phyloP scores from a whole-genome alignment of 2,329 filamentous ascomycete species.

The Alternaria burnsii region DNA sequence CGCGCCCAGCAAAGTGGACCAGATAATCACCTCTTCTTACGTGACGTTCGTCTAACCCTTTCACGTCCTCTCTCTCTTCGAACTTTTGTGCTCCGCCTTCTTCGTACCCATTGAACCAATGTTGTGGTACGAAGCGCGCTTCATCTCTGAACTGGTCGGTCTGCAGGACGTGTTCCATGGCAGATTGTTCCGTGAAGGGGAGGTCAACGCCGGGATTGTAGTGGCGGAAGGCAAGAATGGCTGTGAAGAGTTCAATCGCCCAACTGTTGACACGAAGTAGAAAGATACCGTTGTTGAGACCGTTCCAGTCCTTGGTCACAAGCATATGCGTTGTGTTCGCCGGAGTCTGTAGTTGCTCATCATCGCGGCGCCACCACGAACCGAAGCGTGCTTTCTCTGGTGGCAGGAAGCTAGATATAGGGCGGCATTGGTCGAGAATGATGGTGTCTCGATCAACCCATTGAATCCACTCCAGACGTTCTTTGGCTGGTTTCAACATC shows the following conservation, averaged over 20 bases:
- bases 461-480: constrained; percentile 55
- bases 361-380: constrained; percentile 24
- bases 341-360: background rate
- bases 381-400: constrained; percentile 22
- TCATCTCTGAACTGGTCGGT: constrained; percentile 44
- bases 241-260: constrained; percentile 51
- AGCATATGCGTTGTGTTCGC: constrained; percentile 43
- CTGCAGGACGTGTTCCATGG: constrained; percentile 52
- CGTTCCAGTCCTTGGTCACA: constrained; percentile 52
- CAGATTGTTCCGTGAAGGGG: constrained; percentile 52
- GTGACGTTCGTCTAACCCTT: constrained; percentile 47
- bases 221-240: constrained; percentile 51
- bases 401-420: constrained; percentile 53
- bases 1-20: constrained; percentile 55
- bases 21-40: constrained; percentile 54
- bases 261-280: constrained; percentile 52
- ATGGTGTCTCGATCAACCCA: constrained; percentile 58
- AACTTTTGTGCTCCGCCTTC: constrained; percentile 38
- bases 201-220: constrained; percentile 50
- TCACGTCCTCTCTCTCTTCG: constrained; percentile 39
- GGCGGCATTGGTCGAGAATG: constrained; percentile 55
- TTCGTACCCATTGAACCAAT: constrained; percentile 57
- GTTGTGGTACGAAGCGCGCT: constrained; percentile 50
- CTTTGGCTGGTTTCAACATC: constrained; percentile 49
- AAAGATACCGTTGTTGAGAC: constrained; percentile 57